Base-by-base conservation (phyloP, 257 asterid species). In the Orobanche coerulescens region DNA sequence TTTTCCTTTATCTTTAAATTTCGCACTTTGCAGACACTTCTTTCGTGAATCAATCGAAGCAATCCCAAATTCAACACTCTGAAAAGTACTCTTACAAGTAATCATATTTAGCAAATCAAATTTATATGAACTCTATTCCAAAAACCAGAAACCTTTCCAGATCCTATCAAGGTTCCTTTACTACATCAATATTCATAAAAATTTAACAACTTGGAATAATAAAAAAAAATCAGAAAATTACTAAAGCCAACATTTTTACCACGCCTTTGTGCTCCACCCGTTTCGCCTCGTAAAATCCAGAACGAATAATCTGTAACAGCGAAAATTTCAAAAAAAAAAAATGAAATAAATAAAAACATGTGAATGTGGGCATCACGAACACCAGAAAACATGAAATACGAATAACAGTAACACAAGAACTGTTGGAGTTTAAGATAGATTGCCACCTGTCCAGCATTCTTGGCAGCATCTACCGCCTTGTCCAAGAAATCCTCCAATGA, bases 381-480 rank as follows among this genome's bases (percentile, higher is more conserved):
- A n/a, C n/a, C n/a, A n/a, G n/a, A n/a, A n/a, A n/a, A n/a, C n/a
- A n/a, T n/a, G n/a, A n/a, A n/a, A n/a, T n/a, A n/a, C n/a, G 15
- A 40, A 12, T 14, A 26, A 12, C 0, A 5, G 53, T 26, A 40
- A 20, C n/a, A 1, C 23, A 58, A 58, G 50, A 15, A 63, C 16
- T n/a, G n/a, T 1, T 31, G 0, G 5, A 5, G 30, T 23, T 12
- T 44, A 6, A 28, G 57, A 28, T 18, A 30, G 33, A 62, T 3
- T 18, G 67, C 22, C 20, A 85, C 96, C 77, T 88, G 84, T 42
- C 96, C 96, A 56, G 96, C 94, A 71, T 23, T 74, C 75, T 77
- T 75, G 0, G 94, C 94, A 7, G 90, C 89, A 34, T 79, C 90
- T 43, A 88, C 84, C 5, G 94, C 96, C 57, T 48, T 73, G 22